A percentile compares a stretch with the other conserved stretches of the same genome.
These are phyloP conservation scores for Ceratobasidium sp. DNA, from an alignment of 1,284 basidiomycete genomes.

Conservation along the genomic window DNA sequence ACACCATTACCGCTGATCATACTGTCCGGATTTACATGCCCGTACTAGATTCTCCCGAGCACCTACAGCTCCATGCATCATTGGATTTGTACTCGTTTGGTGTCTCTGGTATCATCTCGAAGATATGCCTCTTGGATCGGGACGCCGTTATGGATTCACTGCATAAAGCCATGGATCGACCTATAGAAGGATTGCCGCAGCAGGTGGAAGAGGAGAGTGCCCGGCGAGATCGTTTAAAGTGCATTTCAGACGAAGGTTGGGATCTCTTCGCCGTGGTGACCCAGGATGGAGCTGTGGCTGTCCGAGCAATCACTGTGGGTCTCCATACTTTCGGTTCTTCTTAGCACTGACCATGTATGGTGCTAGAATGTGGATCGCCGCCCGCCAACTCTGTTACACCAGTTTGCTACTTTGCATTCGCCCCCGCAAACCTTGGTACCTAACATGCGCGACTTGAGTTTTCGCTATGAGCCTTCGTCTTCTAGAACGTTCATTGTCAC, in stretches of 20 bases:
- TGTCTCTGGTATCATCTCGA: constrained; percentile 47
- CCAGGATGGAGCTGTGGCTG: constrained; percentile 69
- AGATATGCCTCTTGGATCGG: constrained; percentile 68
- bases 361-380: constrained; percentile 81
- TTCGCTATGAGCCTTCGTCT: constrained; percentile 48
- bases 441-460: constrained; percentile 51
- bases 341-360: not conserved
- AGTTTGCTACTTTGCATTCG: constrained; percentile 72
- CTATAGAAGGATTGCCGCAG: constrained; percentile 36
- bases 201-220: constrained; percentile 55
- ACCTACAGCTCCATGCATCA: constrained; percentile 81
- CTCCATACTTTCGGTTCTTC: not conserved
- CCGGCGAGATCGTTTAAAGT: constrained; percentile 56
- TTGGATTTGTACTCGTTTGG: constrained; percentile 67
- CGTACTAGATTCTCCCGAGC: constrained; percentile 82
- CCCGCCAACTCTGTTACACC: constrained; percentile 81
- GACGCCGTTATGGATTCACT: constrained; percentile 54
- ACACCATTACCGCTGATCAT: constrained; percentile 75
- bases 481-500: constrained; percentile 65
- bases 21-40: constrained; percentile 83
- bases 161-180: constrained; percentile 5
- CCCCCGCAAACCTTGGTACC: constrained; percentile 52
- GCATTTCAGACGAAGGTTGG: constrained; percentile 71
- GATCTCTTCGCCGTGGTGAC: constrained; percentile 78
- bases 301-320: constrained; percentile 76